A percentile compares a stretch with the other conserved stretches of the same genome.
Evolutionary conservation across 371 early-diverging fungal genomes (phyloP).

Genomic region (Umbelopsis sp.): DNA sequence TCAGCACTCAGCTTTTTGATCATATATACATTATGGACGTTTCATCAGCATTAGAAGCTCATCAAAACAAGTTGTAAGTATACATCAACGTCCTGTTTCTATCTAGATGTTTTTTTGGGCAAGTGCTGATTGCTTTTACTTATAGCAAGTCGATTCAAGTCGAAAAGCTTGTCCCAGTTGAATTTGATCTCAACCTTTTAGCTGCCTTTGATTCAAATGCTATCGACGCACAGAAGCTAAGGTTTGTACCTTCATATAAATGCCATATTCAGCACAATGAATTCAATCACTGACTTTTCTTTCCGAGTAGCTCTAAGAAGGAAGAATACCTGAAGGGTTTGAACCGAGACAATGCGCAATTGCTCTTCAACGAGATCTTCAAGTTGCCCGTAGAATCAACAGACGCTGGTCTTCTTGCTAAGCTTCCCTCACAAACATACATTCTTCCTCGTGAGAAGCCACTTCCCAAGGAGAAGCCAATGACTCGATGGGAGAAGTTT

Average conservation of each 20-base stretch:
- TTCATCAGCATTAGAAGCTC: conserved; percentile 15
- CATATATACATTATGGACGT: conserved; percentile 12
- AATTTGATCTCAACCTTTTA: conserved; percentile 84
- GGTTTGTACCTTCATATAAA: conserved; percentile 32
- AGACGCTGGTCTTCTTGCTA: conserved; percentile 80
- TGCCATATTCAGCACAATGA: neutral
- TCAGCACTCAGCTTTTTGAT: conserved; percentile 6
- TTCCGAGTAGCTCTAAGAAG: conserved; percentile 26
- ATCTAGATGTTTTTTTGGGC: too few relatives aligned
- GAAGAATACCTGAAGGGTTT: conserved; percentile 72
- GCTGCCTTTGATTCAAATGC: conserved; percentile 82
- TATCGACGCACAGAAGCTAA: conserved; percentile 66
- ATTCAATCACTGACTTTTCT: neutral
- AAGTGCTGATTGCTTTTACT: neutral
- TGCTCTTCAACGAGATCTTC: conserved; percentile 89
- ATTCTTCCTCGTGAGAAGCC: conserved; percentile 91
- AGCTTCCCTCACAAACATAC: conserved; percentile 73
- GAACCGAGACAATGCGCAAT: conserved; percentile 85
- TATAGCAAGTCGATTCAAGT: conserved; percentile 65
- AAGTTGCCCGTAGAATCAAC: conserved; percentile 72
- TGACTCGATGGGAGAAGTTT: conserved; percentile 99
- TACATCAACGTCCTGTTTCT: neutral
- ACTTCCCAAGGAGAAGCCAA: conserved; percentile 83
- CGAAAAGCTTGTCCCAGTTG: conserved; percentile 80
- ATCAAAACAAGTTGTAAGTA: conserved; percentile 18